Conservation (phyloP, 1,284 basidiomycete species). For the Grifola frondosa region DNA sequence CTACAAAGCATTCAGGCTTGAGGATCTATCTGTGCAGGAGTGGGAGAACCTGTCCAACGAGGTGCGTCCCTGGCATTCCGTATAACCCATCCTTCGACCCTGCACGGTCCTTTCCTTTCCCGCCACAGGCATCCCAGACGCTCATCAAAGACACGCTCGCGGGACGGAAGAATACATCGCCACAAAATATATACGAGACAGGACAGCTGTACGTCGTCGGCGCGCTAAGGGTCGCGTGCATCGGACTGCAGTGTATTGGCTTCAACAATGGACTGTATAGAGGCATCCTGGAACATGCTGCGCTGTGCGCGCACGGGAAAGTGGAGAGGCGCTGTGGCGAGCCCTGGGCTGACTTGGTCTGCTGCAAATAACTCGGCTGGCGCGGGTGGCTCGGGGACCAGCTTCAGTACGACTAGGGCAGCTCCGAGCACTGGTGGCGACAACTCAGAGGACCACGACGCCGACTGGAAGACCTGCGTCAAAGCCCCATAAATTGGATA, state of each 20-base stretch:
- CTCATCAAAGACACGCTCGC: conserved; percentile 69
- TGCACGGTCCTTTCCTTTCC: conserved; percentile 2
- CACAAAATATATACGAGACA: conserved; percentile 72
- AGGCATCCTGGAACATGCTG: conserved; percentile 61
- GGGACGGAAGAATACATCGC: conserved; percentile 69
- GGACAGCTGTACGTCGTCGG: conserved; percentile 68
- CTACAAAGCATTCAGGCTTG: conserved; percentile 63
- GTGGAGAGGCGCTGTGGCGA: too few relatives aligned
- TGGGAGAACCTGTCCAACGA: conserved; percentile 65
- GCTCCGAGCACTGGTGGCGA: too few relatives aligned
- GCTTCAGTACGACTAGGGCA: too few relatives aligned
- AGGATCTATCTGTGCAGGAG: conserved; percentile 62
- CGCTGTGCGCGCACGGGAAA: conserved; percentile 42
- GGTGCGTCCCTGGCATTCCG: conserved; percentile 36
- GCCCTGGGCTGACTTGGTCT: too few relatives aligned
- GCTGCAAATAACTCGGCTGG: too few relatives aligned
- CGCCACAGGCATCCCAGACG: conserved; percentile 53
- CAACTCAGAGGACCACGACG: too few relatives aligned
- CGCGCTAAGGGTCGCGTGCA: conserved; percentile 67
- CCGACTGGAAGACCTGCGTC: too few relatives aligned
- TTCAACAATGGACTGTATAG: conserved; percentile 63
- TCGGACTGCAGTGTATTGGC: conserved; percentile 71
- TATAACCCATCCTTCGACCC: background rate
- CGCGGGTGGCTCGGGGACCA: too few relatives aligned
- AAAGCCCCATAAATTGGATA: too few relatives aligned